Evolutionary conservation across 176 grass and related monocot species (phyloP), one percentile per base, ranked within the genome.

Genomic region (Avena eriantha): DNA sequence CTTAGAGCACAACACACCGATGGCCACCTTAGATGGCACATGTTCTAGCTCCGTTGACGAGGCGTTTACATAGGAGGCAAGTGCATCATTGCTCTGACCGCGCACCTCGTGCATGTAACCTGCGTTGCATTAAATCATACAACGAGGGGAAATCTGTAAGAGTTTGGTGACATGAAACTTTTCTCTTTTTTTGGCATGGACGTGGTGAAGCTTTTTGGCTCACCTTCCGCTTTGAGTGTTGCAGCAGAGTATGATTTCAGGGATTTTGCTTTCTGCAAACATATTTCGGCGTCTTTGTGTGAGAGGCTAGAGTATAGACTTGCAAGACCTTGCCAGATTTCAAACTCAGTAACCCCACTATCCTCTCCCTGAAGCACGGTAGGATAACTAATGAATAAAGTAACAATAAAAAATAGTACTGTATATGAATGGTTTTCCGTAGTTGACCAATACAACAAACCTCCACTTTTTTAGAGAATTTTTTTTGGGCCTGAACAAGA

Each of bases 271-370:
- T 99, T 99, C 86, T 94, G 88, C 92, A 99, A 87, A 91, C 97
- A 99, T 89, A 99, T 86, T 85, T 96, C 89, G 60, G 90, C 92
- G 85, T 99, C 97, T 84, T 78, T 91, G 65, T 90, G 79, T 15
- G 93, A 92, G 57, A 99, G 90, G 49, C 90, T 87, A 4, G 94
- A 93, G 23, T 99, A 99, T 10, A 99, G 58, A 88, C 94, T 94
- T 22, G 92, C 94, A 83, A 99, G 94, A 72, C 92, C 97, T 87
- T 96, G 92, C 97, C 97, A 99, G 17, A 96, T 93, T 94, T 96
- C 97, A 74, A 93, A 89, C 83, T 99, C 94, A 4, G 73, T 91
- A 21, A 91, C 90, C 50, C 76, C 82, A 56, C 49, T 87, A 84
- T 92, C 86, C 45, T 78, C 66, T 64, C 7, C 87, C 83, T 83